Percentiles rank a stretch among this genome's conserved stretches.
phyloP scores from a whole-genome alignment of 495 filamentous ascomycete species.

The Podospora appendiculata region DNA sequence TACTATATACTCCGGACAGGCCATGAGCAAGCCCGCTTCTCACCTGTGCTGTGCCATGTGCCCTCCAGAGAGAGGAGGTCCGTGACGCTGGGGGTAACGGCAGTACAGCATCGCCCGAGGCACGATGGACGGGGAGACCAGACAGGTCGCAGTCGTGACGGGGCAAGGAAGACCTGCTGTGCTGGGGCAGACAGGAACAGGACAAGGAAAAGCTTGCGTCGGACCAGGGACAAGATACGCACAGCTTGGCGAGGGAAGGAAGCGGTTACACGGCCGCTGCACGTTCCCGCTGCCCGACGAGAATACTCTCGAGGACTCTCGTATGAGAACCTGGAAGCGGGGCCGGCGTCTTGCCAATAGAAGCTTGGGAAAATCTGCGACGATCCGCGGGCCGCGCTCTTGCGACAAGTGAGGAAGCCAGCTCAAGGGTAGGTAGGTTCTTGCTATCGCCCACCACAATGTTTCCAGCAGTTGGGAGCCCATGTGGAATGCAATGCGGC shows the following conservation, averaged over 20 bases:
- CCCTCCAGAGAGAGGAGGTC: neutral
- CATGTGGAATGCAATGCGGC: conserved; percentile 5
- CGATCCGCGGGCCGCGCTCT: conserved; percentile 3
- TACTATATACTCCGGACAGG: conserved; percentile 14
- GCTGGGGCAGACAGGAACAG: neutral
- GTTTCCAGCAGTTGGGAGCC: neutral
- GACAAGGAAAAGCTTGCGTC: neutral
- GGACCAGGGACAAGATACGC: neutral
- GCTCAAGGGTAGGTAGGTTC: neutral
- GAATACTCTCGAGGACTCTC: conserved; percentile 21
- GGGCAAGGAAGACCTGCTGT: neutral
- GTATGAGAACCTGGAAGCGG: conserved; percentile 18
- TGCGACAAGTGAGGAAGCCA: neutral
- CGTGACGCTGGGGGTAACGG: conserved; percentile 8
- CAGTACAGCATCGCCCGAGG: conserved; percentile 14
- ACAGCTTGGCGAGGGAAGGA: conserved; percentile 2
- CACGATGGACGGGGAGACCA: conserved; percentile 8
- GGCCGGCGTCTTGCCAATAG: conserved; percentile 11
- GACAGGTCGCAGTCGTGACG: conserved; percentile 1
- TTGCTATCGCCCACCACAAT: neutral
- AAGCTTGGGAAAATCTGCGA: conserved; percentile 10
- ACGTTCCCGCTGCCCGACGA: conserved; percentile 24
- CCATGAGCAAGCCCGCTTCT: neutral
- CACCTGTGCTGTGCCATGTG: neutral
- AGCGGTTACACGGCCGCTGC: conserved; percentile 20